Conservation (phyloP, 768 basidiomycete species). For the Leccinum ochraceum region DNA sequence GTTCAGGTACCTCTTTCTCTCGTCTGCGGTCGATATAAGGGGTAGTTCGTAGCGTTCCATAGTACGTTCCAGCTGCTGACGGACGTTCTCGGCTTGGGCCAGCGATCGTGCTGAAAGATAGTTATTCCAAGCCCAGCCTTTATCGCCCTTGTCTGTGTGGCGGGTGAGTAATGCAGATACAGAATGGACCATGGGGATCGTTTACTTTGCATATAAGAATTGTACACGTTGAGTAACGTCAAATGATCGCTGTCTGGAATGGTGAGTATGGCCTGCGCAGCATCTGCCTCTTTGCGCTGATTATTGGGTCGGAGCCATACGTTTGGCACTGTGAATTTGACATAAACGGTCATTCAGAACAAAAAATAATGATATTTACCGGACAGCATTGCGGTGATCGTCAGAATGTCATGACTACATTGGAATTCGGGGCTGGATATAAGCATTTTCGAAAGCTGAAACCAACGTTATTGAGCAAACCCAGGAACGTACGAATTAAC, state of each 20-base stretch:
- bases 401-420: slow-evolving; percentile 94
- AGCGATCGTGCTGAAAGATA: slow-evolving; percentile 84
- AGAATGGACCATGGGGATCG: slow-evolving; percentile 3
- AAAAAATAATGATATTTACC: slow-evolving; percentile 44
- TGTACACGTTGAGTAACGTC: slow-evolving; percentile 93
- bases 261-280: slow-evolving; percentile 83
- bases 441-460: slow-evolving; percentile 83
- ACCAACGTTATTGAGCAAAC: neutral
- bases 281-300: slow-evolving; percentile 87
- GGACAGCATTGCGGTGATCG: slow-evolving; percentile 95
- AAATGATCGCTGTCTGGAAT: slow-evolving; percentile 98
- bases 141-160: slow-evolving; percentile 65
- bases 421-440: slow-evolving; percentile 93
- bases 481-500: neutral
- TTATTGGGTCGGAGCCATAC: slow-evolving; percentile 93
- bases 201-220: slow-evolving; percentile 86
- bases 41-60: slow-evolving; percentile 93
- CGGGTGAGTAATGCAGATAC: neutral
- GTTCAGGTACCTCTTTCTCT: slow-evolving; percentile 67
- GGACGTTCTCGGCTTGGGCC: slow-evolving; percentile 90
- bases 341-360: neutral
- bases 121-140: slow-evolving; percentile 89
- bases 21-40: slow-evolving; percentile 64
- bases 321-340: slow-evolving; percentile 61
- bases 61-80: slow-evolving; percentile 79